Base-by-base conservation (phyloP, 75 land plant genomes). In the Sequoia sempervirens region DNA sequence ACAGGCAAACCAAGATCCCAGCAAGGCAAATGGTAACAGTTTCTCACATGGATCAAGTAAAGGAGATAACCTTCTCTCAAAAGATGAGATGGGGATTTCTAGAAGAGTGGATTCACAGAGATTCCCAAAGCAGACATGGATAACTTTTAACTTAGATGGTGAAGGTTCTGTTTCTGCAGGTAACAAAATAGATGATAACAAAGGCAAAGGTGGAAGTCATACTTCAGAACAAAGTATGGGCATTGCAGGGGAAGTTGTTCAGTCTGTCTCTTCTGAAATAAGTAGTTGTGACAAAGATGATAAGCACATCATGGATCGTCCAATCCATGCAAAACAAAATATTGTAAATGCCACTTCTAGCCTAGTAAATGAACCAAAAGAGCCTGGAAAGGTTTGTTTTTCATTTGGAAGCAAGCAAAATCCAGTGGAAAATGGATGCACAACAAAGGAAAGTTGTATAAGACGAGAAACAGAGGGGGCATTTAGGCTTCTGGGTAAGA, bases 391-490 rank as follows among this genome's bases (percentile, higher is more conserved):
- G n/a, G 80, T 78, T 43, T 78, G 80, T 26, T 78, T 78, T 26
- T 37, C 80, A 23, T 3, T 78, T 78, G 80, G 80, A 78, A 84
- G 36, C 82, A 79, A 37, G 82, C 82, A 79, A 38, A 81, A 84
- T 26, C 34, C 20, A 36, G 40, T 12, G 41, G 82, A 80, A 30
- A 37, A 20, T 38, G 82, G 82, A 50, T 34, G 38, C 75, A 30
- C 18, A 20, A 26, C 86, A 1, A 90, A 91, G 79, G 92, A 94
- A 54, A 91, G 85, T 76, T 88, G 87, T 18, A 92, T 92, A 82
- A 87, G 94, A 54, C 84, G 94, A 52, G 94, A 93, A 81, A 93
- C 92, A 40, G 94, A 92, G 83, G 92, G 92, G 28, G 93, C 89
- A 45, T 90, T 89, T 75, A 87, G 93, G 64, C 70, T 92, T 79